Base-by-base conservation (phyloP, 176 grass and related monocot genomes). In the Thalia dealbata region DNA sequence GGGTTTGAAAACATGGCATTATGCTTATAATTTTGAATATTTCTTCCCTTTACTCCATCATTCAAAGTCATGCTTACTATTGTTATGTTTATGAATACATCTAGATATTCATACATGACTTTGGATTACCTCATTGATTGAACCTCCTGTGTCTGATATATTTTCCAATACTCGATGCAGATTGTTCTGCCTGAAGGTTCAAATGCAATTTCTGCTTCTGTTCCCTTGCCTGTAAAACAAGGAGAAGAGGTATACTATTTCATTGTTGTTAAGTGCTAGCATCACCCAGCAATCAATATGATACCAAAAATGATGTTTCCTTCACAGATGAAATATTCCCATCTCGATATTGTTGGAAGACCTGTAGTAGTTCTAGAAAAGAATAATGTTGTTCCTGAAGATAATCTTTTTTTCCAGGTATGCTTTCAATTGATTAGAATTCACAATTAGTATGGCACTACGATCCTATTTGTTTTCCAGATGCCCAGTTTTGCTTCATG, bases 331-430 rank as follows among this genome's bases (percentile, higher is more conserved):
- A 99, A 99, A 75, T 91, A 88, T 91, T 92, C 95, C 65, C 90
- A 99, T 56, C 90, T 99, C 74, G 95, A 99, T 60, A 91, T 88
- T 83, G 71, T 82, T 50, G 95, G 95, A 78, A 92, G 95, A 35
- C 90, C 90, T 66, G 95, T 99, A 64, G 61, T 89, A 24, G 81
- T 91, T 78, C 76, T 95, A 63, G 90, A 99, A 82, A 99, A 91
- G 69, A 71, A 72, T 79, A 87, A 89, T 85, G 90, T 99, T 82
- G 84, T 93, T 83, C 95, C 95, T 4, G 95, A 99, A 81, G 85
- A 95, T 83, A 99, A 95, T 75, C 67, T 95, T 22, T 82, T 93
- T 88, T 99, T 99, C 63, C 88, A 99, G 95, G 95, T 99, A 63
- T 71, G 27, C 64, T 22, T 76, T 55, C 18, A 7, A 45, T 14